phyloP scores from a whole-genome alignment of 495 filamentous ascomycete species.

The Entonaema liquescens region DNA sequence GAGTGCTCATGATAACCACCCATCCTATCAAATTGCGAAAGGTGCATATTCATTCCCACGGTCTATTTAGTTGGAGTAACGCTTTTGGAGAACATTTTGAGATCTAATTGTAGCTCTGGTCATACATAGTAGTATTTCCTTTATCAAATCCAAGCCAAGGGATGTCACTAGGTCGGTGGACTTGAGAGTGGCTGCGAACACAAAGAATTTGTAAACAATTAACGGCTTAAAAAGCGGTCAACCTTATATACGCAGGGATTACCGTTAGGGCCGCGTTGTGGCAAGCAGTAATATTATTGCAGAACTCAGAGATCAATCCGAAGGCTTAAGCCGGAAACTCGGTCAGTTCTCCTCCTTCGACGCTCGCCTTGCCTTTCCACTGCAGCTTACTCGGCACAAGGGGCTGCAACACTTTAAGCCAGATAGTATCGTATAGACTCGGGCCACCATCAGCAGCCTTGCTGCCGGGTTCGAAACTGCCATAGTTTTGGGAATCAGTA shows the following conservation, averaged over 20 bases:
- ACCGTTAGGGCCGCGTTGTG: neutral
- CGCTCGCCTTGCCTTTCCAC: constrained; percentile 49
- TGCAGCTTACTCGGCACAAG: constrained; percentile 55
- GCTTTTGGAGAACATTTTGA: neutral
- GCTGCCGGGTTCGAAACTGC: constrained; percentile 58
- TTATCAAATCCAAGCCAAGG: neutral
- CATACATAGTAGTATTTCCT: too few relatives aligned
- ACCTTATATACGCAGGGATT: neutral
- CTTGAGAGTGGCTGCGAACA: neutral
- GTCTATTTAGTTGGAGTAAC: too few relatives aligned
- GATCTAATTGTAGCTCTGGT: too few relatives aligned
- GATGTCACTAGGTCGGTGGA: too few relatives aligned
- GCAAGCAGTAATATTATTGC: neutral
- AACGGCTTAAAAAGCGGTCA: neutral
- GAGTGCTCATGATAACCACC: neutral
- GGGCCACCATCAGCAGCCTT: constrained; percentile 54
- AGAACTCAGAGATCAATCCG: neutral
- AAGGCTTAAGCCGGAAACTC: constrained; percentile 21
- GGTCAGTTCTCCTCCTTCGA: constrained; percentile 45
- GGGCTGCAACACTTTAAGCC: constrained; percentile 55
- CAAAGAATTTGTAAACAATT: neutral
- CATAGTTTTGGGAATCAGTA: constrained; percentile 53
- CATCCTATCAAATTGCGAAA: neutral
- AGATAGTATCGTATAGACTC: constrained; percentile 56
- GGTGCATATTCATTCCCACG: neutral